phyloP scores from a whole-genome alignment of 257 asterid genomes.

The Cruciata laevipes region DNA sequence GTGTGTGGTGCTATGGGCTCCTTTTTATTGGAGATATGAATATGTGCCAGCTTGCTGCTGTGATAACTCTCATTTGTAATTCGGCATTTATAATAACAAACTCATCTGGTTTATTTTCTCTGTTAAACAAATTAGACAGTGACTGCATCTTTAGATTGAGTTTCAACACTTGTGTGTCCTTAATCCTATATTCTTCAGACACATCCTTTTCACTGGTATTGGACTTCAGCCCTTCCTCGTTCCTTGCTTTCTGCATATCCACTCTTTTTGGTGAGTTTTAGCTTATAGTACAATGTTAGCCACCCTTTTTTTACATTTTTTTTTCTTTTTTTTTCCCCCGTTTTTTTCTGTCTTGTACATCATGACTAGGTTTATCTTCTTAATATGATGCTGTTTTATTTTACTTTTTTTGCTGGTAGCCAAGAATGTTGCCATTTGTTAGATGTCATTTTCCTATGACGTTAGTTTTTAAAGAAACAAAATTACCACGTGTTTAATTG shows the following conservation, averaged over 20 bases:
- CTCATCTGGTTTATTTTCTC: background rate
- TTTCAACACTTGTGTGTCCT: conserved; percentile 22
- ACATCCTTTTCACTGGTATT: conserved; percentile 90
- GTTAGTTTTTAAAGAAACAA: no score
- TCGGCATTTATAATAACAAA: background rate
- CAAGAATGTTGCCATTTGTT: background rate
- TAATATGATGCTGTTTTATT: background rate
- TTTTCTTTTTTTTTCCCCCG: no score
- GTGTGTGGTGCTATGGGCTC: conserved; percentile 1
- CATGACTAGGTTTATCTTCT: background rate
- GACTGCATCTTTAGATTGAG: background rate
- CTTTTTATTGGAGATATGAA: background rate
- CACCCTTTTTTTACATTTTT: no score
- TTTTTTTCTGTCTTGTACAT: background rate
- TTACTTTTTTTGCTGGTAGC: background rate
- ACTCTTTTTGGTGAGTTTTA: conserved; percentile 69
- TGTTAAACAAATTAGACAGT: background rate
- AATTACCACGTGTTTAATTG: no score
- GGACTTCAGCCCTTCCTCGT: conserved; percentile 98
- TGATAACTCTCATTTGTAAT: background rate
- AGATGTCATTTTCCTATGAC: background rate
- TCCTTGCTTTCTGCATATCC: conserved; percentile 86
- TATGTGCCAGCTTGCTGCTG: background rate
- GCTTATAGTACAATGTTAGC: conserved; percentile 1
- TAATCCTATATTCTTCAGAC: conserved; percentile 44